These are phyloP conservation scores for Epichloe festucae DNA, from an alignment of 2,329 filamentous ascomycete genomes.

Conservation along the genomic window DNA sequence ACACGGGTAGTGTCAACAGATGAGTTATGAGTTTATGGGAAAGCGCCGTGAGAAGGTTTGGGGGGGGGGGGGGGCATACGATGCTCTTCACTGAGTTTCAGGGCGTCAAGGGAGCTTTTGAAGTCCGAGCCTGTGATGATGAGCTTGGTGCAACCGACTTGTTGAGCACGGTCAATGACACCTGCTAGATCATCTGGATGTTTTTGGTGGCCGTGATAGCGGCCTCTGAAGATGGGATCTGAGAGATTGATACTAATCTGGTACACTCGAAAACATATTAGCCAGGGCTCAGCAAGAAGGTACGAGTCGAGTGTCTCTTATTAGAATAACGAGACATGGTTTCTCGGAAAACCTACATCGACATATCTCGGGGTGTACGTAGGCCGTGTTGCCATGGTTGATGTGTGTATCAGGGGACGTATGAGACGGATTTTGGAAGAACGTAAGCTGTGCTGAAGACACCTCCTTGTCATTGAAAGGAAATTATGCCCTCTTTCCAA, in stretches of 20 bases:
- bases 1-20: constrained; percentile 2
- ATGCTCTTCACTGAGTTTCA: constrained; percentile 60
- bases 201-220: constrained; percentile 65
- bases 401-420: constrained; percentile 4
- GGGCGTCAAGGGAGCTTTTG: constrained; percentile 59
- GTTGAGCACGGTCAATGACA: constrained; percentile 64
- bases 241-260: constrained; percentile 91
- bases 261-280: constrained; percentile 3
- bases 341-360: constrained; percentile 32
- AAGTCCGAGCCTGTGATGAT: constrained; percentile 91
- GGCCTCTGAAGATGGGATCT: constrained; percentile 77
- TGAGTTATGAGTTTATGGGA: neutral
- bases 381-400: constrained; percentile 16
- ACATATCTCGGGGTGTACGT: constrained; percentile 39
- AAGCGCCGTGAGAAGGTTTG: no score
- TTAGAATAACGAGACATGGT: neutral
- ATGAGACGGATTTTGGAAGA: neutral
- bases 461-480: constrained; percentile 1
- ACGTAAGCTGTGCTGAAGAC: neutral
- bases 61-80: constrained; percentile 33
- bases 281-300: neutral
- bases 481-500: neutral
- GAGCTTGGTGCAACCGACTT: constrained; percentile 74
- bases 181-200: constrained; percentile 63
- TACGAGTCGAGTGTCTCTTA: neutral